These are phyloP conservation scores for Suhomyces canberraensis DNA, from an alignment of 805 yeast genomes.

Conservation along the genomic window DNA sequence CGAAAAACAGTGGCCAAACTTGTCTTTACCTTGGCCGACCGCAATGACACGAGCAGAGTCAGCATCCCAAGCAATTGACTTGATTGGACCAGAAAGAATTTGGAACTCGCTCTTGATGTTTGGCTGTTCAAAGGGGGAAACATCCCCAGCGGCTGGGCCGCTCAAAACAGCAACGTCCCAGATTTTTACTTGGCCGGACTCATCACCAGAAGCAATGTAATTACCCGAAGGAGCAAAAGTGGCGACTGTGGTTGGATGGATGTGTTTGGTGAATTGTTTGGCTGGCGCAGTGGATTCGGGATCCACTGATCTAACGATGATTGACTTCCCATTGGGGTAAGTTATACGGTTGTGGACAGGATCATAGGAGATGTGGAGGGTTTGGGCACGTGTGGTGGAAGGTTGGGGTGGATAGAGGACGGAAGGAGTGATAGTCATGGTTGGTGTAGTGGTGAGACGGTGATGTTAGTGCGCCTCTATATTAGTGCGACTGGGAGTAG, in stretches of 20 bases:
- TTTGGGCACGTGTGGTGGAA: conserved; percentile 63
- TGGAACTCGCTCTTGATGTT: conserved; percentile 75
- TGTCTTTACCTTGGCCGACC: conserved; percentile 91
- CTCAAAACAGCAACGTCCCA: conserved; percentile 64
- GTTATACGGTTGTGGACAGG: conserved; percentile 64
- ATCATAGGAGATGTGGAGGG: conserved; percentile 77
- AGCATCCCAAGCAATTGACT: conserved; percentile 87
- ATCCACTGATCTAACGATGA: conserved; percentile 64
- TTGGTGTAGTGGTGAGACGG: neutral
- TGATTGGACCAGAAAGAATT: conserved; percentile 76
- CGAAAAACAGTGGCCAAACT: conserved; percentile 88
- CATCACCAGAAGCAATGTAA: conserved; percentile 90
- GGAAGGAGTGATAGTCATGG: conserved; percentile 29
- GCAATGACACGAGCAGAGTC: conserved; percentile 85
- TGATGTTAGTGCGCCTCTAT: too few relatives aligned
- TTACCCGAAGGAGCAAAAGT: conserved; percentile 85
- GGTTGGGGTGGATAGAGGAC: conserved; percentile 73
- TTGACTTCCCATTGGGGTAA: conserved; percentile 78
- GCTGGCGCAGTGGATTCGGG: conserved; percentile 44
- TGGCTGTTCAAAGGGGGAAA: conserved; percentile 44
- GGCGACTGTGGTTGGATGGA: conserved; percentile 72
- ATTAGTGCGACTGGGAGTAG: neutral
- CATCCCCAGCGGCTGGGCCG: conserved; percentile 19
- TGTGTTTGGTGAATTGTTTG: conserved; percentile 72
- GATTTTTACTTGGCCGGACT: conserved; percentile 80